phyloP scores from a whole-genome alignment of 306 rosid genomes.

The Medicago arabica region DNA sequence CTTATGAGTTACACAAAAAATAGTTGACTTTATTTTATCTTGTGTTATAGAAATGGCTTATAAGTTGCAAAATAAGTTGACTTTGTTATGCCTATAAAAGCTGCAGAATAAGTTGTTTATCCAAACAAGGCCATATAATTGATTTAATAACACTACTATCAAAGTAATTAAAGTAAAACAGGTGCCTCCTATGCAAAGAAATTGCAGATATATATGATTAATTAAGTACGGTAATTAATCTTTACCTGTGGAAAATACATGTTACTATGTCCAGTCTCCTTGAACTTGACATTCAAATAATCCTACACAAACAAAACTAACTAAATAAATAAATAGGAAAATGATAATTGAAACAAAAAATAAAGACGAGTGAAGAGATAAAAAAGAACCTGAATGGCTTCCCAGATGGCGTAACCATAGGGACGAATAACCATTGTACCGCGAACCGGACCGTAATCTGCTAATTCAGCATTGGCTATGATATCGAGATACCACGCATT shows the following conservation, averaged over 20 bases:
- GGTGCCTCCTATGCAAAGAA: too few relatives aligned
- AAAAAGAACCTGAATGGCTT: constrained; percentile 80
- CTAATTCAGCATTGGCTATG: constrained; percentile 88
- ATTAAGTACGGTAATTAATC: neutral
- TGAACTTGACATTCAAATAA: constrained; percentile 86
- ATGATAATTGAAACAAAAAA: neutral
- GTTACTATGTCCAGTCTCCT: constrained; percentile 94
- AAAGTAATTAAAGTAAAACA: neutral
- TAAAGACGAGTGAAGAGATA: neutral
- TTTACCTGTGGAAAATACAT: constrained; percentile 97
- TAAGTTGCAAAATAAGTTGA: too few relatives aligned
- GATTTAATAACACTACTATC: neutral
- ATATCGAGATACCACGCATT: constrained; percentile 93
- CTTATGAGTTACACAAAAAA: too few relatives aligned
- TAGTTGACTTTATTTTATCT: too few relatives aligned
- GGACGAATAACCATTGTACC: constrained; percentile 99
- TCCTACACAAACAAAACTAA: constrained; percentile 53
- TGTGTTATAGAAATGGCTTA: too few relatives aligned
- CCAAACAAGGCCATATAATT: too few relatives aligned
- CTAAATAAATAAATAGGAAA: neutral
- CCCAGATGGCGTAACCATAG: constrained; percentile 97
- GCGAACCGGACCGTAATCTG: constrained; percentile 98
- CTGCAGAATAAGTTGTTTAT: too few relatives aligned
- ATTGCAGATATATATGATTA: too few relatives aligned
- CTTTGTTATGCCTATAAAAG: too few relatives aligned